Evolutionary conservation across 202 grass and related monocot species (phyloP).

Genomic region (Carex arenaria): DNA sequence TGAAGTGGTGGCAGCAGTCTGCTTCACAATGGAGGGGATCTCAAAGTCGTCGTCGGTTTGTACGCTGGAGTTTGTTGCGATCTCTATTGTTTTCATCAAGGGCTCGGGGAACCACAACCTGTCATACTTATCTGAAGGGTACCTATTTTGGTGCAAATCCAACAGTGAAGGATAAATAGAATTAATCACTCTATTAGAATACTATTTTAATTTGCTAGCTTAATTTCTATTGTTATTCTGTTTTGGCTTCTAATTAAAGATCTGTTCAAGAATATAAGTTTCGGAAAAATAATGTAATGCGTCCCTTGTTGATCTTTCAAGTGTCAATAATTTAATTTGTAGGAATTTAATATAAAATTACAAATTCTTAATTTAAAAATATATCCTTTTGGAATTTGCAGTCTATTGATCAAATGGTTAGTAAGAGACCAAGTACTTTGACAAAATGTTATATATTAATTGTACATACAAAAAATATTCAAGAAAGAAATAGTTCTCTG

Average conservation of each 20-base stretch:
- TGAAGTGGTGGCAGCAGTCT: neutral
- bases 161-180: neutral
- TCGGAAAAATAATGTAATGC: too few species aligned
- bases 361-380: too few species aligned
- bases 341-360: too few species aligned
- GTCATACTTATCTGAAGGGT: constrained; percentile 24
- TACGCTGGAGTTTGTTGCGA: neutral
- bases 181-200: neutral
- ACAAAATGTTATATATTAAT: too few species aligned
- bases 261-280: too few species aligned
- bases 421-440: too few species aligned
- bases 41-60: neutral
- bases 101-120: neutral
- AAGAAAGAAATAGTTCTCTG: neutral
- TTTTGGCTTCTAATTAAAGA: too few species aligned
- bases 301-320: too few species aligned
- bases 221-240: too few species aligned
- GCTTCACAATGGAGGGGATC: constrained; percentile 7
- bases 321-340: too few species aligned
- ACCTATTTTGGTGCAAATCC: neutral
- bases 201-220: neutral
- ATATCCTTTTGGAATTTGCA: too few species aligned
- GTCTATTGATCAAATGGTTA: too few species aligned
- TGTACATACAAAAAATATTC: neutral
- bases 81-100: neutral